These are phyloP conservation scores for Phytophthora macrochlamydospora DNA, from an alignment of 352 stramenopile genomes.

Conservation along the genomic window DNA sequence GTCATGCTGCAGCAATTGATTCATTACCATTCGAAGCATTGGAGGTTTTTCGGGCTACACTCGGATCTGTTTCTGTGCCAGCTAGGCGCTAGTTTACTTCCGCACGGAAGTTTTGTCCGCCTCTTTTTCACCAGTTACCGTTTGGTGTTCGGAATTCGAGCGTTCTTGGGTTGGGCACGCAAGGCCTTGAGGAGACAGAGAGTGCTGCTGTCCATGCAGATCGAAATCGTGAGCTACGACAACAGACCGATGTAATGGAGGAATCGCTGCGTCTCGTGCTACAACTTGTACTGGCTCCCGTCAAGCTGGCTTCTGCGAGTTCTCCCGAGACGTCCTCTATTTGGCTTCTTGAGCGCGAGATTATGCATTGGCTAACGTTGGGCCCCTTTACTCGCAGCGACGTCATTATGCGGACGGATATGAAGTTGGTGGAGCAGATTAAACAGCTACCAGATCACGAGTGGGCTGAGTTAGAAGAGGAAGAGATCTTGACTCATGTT, in stretches of 20 bases:
- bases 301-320: conserved; percentile 45
- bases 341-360: conserved; percentile 68
- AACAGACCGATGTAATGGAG: conserved; percentile 62
- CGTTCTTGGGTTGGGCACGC: conserved; percentile 26
- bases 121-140: conserved; percentile 66
- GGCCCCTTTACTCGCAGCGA: conserved; percentile 76
- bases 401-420: conserved; percentile 62
- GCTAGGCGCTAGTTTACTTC: conserved; percentile 54
- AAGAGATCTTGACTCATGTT: conserved; percentile 77
- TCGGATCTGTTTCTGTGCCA: conserved; percentile 77
- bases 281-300: conserved; percentile 62
- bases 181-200: background rate
- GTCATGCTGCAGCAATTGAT: conserved; percentile 83
- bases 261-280: conserved; percentile 67
- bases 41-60: conserved; percentile 78
- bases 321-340: conserved; percentile 36
- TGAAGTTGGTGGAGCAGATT: conserved; percentile 80
- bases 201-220: conserved; percentile 16
- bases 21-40: conserved; percentile 85
- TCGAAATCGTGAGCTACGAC: conserved; percentile 32
- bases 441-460: conserved; percentile 58
- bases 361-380: conserved; percentile 79
- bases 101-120: conserved; percentile 53
- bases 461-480: conserved; percentile 69
- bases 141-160: conserved; percentile 31